Evolutionary conservation across 441 rosid genomes (phyloP).

Genomic region (Aleurites moluccanus): DNA sequence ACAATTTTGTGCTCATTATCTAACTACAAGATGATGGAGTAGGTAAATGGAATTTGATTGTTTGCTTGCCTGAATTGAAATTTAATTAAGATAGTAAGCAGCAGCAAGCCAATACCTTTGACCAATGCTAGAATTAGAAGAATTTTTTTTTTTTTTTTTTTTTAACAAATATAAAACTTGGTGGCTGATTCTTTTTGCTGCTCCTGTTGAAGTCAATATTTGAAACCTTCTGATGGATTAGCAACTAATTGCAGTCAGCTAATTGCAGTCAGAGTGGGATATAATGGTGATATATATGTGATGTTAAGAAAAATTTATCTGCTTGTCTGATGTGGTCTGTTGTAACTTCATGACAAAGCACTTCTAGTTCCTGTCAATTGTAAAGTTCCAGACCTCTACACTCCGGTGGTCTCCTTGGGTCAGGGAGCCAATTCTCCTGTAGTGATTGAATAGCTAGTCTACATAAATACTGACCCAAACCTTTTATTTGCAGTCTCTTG

Average conservation of each 20-base stretch:
- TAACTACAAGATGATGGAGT: not conserved
- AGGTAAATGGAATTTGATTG: not conserved
- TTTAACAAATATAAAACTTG: too few species aligned
- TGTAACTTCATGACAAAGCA: not conserved
- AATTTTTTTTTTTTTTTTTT: too few species aligned
- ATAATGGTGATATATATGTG: not conserved
- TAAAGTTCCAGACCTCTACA: not conserved
- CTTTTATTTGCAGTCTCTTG: slow-evolving; percentile 46
- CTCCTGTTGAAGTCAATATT: too few species aligned
- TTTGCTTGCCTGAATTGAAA: not conserved
- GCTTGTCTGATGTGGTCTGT: too few species aligned
- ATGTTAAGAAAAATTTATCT: not conserved
- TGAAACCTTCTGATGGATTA: too few species aligned
- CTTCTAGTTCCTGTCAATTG: not conserved
- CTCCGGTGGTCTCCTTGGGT: not conserved
- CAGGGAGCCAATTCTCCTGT: not conserved
- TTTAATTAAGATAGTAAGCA: not conserved
- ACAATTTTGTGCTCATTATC: not conserved
- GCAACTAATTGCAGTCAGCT: too few species aligned
- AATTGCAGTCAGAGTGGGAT: too few species aligned
- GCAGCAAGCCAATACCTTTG: not conserved
- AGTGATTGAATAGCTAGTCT: not conserved
- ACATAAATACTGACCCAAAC: not conserved
- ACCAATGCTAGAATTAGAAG: not conserved
- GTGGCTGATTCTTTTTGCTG: too few species aligned